Evolutionary conservation across 441 rosid species (phyloP).

Genomic region (Euphorbia schlechtendalii): DNA sequence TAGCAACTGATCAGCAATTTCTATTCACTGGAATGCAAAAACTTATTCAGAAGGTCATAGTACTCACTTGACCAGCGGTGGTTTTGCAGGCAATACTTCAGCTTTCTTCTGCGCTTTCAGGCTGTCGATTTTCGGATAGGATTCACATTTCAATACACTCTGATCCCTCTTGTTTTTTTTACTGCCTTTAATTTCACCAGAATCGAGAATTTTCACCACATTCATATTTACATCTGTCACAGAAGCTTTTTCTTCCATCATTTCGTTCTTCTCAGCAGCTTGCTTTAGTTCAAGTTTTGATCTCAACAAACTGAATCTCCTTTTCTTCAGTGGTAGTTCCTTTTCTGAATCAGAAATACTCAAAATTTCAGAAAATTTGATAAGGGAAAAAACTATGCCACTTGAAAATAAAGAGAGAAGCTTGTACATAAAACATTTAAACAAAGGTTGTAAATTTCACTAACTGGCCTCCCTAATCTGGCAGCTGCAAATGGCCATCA

Average conservation of each 20-base stretch:
- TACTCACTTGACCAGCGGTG: constrained; percentile 14
- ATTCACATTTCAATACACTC: constrained; percentile 16
- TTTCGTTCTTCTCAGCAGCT: background rate
- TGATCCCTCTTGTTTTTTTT: constrained; percentile 2
- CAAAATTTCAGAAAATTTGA: background rate
- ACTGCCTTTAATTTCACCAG: constrained; percentile 2
- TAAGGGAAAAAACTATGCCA: background rate
- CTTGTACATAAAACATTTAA: background rate
- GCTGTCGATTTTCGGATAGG: constrained; percentile 5
- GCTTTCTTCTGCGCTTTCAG: background rate
- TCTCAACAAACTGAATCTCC: constrained; percentile 5
- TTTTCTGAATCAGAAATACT: constrained; percentile 17
- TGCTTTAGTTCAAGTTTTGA: background rate
- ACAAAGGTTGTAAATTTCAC: background rate
- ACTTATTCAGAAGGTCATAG: background rate
- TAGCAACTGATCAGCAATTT: background rate
- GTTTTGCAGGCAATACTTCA: constrained; percentile 2
- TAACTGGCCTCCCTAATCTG: background rate
- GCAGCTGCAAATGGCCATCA: background rate
- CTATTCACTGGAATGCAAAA: background rate
- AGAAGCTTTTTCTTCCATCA: constrained; percentile 3
- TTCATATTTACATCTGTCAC: constrained; percentile 9
- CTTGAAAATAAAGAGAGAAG: background rate
- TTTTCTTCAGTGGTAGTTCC: constrained; percentile 20
- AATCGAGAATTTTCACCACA: background rate